phyloP scores from a whole-genome alignment of 768 basidiomycete genomes.

The Leccinum fibrillosum region DNA sequence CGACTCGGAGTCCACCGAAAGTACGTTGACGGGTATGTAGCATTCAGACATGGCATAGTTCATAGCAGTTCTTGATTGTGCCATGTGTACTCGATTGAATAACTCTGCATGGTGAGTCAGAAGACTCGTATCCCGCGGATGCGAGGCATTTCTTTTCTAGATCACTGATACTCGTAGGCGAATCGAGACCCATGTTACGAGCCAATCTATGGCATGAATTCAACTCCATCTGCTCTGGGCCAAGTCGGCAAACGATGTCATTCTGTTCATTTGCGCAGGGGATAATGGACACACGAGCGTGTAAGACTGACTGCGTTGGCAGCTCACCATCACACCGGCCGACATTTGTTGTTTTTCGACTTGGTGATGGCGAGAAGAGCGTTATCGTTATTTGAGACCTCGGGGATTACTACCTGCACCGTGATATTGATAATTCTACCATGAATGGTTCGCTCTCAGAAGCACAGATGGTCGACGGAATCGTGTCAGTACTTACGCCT shows the following conservation, averaged over 20 bases:
- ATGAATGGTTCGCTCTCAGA: neutral
- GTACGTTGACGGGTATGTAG: neutral
- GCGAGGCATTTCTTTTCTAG: neutral
- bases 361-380: neutral
- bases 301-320: neutral
- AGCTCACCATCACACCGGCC: neutral
- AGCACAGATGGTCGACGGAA: neutral
- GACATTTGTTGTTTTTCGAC: neutral
- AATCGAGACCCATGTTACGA: neutral
- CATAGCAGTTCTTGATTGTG: neutral
- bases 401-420: neutral
- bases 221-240: no score
- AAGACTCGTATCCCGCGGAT: neutral
- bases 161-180: neutral
- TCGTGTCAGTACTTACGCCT: neutral
- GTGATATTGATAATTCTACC: neutral
- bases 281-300: neutral
- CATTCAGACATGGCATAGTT: neutral
- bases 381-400: neutral
- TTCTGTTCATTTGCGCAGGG: neutral
- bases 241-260: no score
- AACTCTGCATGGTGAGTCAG: neutral
- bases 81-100: neutral
- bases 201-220: neutral
- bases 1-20: neutral